Evolutionary conservation across 2,329 filamentous ascomycete species (phyloP), one percentile per base, ranked within the genome.

Genomic region (Geosmithia morbida): DNA sequence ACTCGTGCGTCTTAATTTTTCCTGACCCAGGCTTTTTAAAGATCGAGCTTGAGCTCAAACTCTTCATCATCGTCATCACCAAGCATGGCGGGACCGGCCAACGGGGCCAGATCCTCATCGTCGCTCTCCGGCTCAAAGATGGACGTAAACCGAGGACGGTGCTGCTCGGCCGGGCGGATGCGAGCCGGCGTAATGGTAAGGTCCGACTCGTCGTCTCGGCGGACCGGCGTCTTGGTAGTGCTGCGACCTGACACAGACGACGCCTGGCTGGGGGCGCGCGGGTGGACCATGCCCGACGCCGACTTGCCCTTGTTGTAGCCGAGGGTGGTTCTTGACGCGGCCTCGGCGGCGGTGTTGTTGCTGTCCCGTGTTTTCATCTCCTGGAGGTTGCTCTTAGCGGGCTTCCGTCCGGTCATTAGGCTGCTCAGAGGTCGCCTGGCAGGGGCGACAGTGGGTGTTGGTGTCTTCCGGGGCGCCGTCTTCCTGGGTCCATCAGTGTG

Each of bases 281-380:
- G 56, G 14, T 66, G 65, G 29, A 75, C 57, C 41, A 72, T 61
- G 0, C 70, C 69, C 1, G 69, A 72, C 4, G 72, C 68, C 4
- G 68, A 68, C 33, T 86, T 77, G 33, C 89, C 88, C 61, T 84
- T 87, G 48, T 77, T 85, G 60, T 94, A 95, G 16, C 89, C 89
- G 41, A 95, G 74, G 0, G 88, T 95, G 48, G 79, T 89, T 52
- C 81, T 79, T 2, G 88, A 94, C 6, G 79, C 80, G 6, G 76
- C 77, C 19, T 77, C 72, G 1, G 83, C 81, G 11, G 83, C 81
- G 10, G 75, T 70, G 8, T 72, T 72, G 52, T 78, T 75, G 33
- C 14, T 13, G 11, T 13, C 33, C 11, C 33, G 33, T 11, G 33
- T 37, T 3, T 7, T 37, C 14, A 13, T 16, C 3, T 37, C 33